A percentile compares a stretch with the other conserved stretches of the same genome.
phyloP scores from a whole-genome alignment of 2,329 filamentous ascomycete species.

The Cladosporium colombiae region DNA sequence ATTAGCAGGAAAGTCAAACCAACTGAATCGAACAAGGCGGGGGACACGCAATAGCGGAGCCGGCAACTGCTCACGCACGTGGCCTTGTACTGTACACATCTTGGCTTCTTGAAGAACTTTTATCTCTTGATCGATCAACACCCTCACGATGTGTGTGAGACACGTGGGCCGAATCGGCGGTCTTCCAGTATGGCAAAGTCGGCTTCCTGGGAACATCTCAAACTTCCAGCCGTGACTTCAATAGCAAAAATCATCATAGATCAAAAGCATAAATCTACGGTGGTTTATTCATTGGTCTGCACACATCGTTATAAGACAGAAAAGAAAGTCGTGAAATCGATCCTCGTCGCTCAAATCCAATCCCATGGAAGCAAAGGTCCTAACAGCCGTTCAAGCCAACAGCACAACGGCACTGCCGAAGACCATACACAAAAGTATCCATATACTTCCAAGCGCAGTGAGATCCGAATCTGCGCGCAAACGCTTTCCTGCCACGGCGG shows the following conservation, averaged over 20 bases:
- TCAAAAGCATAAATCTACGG: not conserved
- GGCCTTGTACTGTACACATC: not conserved
- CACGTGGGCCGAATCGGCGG: no score
- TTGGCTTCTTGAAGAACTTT: not conserved
- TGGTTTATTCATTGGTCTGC: not conserved
- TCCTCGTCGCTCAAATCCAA: not conserved
- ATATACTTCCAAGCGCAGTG: not conserved
- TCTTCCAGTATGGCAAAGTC: no score
- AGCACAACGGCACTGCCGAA: not conserved
- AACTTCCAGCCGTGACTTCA: no score
- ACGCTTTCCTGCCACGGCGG: not conserved
- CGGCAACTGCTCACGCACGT: not conserved
- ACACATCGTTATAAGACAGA: not conserved
- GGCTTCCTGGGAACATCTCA: no score
- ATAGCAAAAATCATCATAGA: no score
- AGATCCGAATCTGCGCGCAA: not conserved
- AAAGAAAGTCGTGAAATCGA: not conserved
- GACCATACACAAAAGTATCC: not conserved
- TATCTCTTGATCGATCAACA: not conserved
- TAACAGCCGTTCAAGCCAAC: not conserved
- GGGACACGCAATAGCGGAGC: not conserved
- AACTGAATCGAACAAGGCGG: not conserved
- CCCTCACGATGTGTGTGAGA: no score
- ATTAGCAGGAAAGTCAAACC: not conserved
- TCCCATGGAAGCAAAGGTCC: not conserved